Base-by-base conservation (phyloP, 768 basidiomycete genomes). In the Lentinula raphanica region DNA sequence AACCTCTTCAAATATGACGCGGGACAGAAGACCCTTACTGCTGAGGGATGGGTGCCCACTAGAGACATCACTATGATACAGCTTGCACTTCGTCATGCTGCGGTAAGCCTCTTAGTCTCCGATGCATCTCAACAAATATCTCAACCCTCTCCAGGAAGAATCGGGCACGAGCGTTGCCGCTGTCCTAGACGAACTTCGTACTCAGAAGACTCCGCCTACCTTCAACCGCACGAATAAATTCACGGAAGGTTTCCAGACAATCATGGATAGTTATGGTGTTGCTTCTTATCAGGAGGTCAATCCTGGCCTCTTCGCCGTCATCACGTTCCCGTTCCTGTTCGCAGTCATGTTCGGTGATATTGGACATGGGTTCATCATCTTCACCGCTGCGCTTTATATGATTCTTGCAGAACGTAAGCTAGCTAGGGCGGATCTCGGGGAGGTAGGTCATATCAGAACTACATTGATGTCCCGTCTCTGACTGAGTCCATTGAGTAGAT, bases 281-380 rank as follows among this genome's bases (percentile, higher is more conserved):
- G 91, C 94, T 13, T 86, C 84, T 1, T 98, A 99, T 69, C 92
- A 98, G 69, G 97, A 99, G 72, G 86, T 94, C 69, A 98, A 98
- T 69, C 96, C 97, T 19, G 97, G 95, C 55, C 74, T 98, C 28
- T 96, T 96, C 71, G 93, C 92, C 0, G 77, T 92, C 63, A 76
- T 90, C 64, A 97, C 94, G 1, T 97, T 97, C 85, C 97, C 97
- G 0, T 98, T 99, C 85, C 74, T 99, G 63, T 99, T 98, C 66
- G 96, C 94, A 4, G 92, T 99, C 75, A 99, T 99, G 97, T 99
- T 99, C 69, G 97, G 97, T 66, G 97, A 99, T 72, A 91, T 98
- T 67, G 97, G 97, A 3, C 97, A 99, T 73, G 97, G 94, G 29
- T 76, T 84, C 60, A 85, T 98, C 66, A 89, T 92, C 65, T 80